Evolutionary conservation across 495 filamentous ascomycete species (phyloP).

Genomic region (Aspergillus avenaceus): DNA sequence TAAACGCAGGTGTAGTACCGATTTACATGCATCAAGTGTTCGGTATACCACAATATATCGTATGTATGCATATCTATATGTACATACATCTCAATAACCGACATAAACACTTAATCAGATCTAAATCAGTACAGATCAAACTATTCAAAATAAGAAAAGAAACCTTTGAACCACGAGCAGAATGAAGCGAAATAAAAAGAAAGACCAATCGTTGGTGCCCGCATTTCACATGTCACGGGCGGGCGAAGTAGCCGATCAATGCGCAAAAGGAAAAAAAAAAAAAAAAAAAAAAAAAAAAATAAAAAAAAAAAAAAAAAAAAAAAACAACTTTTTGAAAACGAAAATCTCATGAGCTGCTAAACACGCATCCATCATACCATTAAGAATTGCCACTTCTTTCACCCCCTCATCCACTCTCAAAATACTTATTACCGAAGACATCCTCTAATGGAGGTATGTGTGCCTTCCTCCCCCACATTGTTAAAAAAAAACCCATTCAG

Average conservation of each 20-base stretch:
- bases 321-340: neutral
- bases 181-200: neutral
- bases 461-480: neutral
- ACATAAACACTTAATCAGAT: too few relatives aligned
- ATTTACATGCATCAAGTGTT: too few relatives aligned
- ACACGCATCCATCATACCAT: neutral
- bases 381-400: neutral
- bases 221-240: conserved; percentile 7
- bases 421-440: neutral
- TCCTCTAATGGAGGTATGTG: conserved; percentile 2
- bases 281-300: too few relatives aligned
- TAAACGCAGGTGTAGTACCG: too few relatives aligned
- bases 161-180: too few relatives aligned
- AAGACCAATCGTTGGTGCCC: conserved; percentile 2
- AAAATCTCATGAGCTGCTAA: conserved; percentile 1
- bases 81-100: too few relatives aligned
- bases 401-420: neutral
- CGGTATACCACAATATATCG: too few relatives aligned
- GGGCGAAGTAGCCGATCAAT: neutral
- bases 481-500: neutral
- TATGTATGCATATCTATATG: too few relatives aligned
- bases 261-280: too few relatives aligned
- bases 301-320: too few relatives aligned
- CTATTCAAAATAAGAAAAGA: too few relatives aligned
- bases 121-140: too few relatives aligned